These are phyloP conservation scores for Xylaria sp. DNA, from an alignment of 2,329 filamentous ascomycete genomes.

Conservation along the genomic window DNA sequence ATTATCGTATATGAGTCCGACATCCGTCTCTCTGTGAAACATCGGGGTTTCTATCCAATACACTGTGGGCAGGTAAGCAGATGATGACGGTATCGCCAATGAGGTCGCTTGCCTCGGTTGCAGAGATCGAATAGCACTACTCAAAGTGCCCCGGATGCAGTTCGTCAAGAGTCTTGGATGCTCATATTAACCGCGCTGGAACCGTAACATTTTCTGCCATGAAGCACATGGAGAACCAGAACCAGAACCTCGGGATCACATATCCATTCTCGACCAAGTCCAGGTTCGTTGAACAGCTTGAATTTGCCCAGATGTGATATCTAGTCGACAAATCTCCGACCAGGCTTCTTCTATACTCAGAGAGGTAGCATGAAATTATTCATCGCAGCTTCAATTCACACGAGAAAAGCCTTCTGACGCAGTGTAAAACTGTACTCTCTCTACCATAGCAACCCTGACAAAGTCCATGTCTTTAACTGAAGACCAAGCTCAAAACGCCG, in stretches of 20 bases:
- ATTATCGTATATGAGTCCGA: neutral
- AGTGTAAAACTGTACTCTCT: neutral
- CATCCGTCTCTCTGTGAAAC: neutral
- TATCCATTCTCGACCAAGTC: neutral
- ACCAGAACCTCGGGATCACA: constrained; percentile 9
- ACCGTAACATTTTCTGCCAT: neutral
- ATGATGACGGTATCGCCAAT: neutral
- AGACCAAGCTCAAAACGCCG: constrained; percentile 2
- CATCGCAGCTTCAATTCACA: neutral
- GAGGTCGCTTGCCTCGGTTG: neutral
- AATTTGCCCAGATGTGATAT: neutral
- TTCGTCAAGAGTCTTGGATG: neutral
- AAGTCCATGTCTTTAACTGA: neutral
- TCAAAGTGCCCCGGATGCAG: neutral
- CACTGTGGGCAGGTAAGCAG: neutral
- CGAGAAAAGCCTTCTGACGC: neutral
- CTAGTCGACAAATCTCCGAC: constrained; percentile 6
- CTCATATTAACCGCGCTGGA: neutral
- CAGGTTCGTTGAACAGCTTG: neutral
- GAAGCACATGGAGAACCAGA: neutral
- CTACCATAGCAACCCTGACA: neutral
- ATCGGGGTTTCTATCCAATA: neutral
- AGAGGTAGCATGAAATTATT: neutral
- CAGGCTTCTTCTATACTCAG: constrained; percentile 5
- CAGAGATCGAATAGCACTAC: neutral